Evolutionary conservation across 2,329 filamentous ascomycete genomes (phyloP).

Genomic region (Xylariales sp.): DNA sequence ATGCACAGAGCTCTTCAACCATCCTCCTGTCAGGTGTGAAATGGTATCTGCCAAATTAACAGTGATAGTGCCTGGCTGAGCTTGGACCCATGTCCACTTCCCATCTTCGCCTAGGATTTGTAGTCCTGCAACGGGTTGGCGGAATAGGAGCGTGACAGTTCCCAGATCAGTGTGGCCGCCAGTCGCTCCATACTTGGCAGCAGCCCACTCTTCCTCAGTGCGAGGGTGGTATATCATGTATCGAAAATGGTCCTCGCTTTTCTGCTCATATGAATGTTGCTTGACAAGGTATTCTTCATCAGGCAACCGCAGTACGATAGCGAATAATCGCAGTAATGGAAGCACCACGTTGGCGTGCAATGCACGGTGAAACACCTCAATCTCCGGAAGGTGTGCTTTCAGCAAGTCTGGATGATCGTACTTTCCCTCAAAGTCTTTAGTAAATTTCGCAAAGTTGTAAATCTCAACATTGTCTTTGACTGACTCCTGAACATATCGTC

Average conservation of each 20-base stretch:
- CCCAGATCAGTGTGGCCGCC: slow-evolving; percentile 46
- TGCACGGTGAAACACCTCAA: slow-evolving; percentile 35
- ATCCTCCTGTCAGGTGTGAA: slow-evolving; percentile 21
- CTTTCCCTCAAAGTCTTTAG: slow-evolving; percentile 28
- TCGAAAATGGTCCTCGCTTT: slow-evolving; percentile 49
- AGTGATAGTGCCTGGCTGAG: slow-evolving; percentile 23
- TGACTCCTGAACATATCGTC: slow-evolving; percentile 9
- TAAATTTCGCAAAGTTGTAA: slow-evolving; percentile 51
- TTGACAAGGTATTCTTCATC: slow-evolving; percentile 47
- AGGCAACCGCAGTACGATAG: slow-evolving; percentile 50
- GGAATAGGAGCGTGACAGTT: slow-evolving; percentile 48
- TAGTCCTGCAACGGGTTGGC: slow-evolving; percentile 47
- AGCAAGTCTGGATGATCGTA: slow-evolving; percentile 30
- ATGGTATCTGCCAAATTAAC: slow-evolving; percentile 34
- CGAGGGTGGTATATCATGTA: slow-evolving; percentile 51
- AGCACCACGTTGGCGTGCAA: slow-evolving; percentile 28
- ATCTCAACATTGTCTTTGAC: slow-evolving; percentile 47
- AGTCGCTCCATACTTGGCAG: slow-evolving; percentile 20
- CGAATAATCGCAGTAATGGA: slow-evolving; percentile 13
- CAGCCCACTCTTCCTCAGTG: slow-evolving; percentile 31
- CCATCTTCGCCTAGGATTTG: slow-evolving; percentile 38
- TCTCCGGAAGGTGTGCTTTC: slow-evolving; percentile 35
- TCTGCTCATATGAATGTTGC: slow-evolving; percentile 45
- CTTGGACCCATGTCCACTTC: slow-evolving; percentile 31
- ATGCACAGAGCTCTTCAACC: slow-evolving; percentile 29